Conservation (phyloP, 2,329 filamentous ascomycete species). For the Beauveria sp. region DNA sequence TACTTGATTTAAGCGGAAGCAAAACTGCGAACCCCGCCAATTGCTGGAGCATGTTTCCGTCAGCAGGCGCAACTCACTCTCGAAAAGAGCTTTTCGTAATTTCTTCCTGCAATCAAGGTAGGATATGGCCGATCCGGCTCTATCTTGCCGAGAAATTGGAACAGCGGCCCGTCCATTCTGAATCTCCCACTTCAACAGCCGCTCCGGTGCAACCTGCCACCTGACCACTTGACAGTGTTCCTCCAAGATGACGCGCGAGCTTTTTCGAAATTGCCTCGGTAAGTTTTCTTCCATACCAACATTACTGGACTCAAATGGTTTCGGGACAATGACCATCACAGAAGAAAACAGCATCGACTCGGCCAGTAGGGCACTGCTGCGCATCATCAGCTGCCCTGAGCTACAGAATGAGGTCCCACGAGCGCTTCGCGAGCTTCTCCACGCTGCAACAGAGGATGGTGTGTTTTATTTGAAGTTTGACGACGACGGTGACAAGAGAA, state of each 20-base stretch:
- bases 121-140: conserved; percentile 28
- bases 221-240: background rate
- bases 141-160: conserved; percentile 29
- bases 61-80: background rate
- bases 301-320: no score
- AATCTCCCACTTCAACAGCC: conserved; percentile 29
- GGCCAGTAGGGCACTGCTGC: background rate
- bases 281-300: background rate
- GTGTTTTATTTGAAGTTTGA: background rate
- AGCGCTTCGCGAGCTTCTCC: background rate
- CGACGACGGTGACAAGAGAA: background rate
- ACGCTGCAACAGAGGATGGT: background rate
- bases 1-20: background rate
- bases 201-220: conserved; percentile 17
- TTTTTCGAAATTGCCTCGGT: background rate
- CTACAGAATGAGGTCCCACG: background rate
- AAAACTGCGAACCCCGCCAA: background rate
- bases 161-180: conserved; percentile 35
- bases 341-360: background rate
- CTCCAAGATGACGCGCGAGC: background rate
- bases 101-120: background rate
- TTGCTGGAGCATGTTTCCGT: background rate
- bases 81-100: background rate
- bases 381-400: background rate
- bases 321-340: background rate